Percentiles rank a stretch among this genome's conserved stretches.
Evolutionary conservation across 2,329 filamentous ascomycete species (phyloP).

Genomic region (Arthrocladium fulminans): DNA sequence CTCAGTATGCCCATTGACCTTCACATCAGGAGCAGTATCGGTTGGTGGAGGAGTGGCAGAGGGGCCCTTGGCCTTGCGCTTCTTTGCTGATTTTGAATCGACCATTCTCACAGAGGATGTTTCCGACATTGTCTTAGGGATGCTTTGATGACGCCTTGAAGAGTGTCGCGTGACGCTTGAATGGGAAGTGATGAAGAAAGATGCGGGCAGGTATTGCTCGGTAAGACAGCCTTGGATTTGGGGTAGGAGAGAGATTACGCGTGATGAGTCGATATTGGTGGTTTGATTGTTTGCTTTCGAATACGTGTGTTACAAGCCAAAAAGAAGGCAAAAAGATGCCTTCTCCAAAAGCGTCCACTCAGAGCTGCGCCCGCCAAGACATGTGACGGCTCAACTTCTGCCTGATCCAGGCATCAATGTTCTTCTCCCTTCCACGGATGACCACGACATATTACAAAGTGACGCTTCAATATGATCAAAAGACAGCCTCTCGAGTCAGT

Average conservation of each 20-base stretch:
- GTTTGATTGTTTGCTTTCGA: not conserved
- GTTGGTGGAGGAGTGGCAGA: constrained; percentile 44
- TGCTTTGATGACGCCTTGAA: not conserved
- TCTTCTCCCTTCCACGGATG: not conserved
- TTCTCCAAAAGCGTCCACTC: not conserved
- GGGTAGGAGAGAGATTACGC: not conserved
- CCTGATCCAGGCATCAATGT: not conserved
- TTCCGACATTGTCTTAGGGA: constrained; percentile 15
- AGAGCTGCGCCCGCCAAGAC: not conserved
- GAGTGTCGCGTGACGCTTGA: not conserved
- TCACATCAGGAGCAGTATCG: constrained; percentile 35
- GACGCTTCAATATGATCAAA: no score
- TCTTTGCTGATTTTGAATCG: constrained; percentile 58
- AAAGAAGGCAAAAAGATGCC: not conserved
- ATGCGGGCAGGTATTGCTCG: not conserved
- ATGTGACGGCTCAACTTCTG: not conserved
- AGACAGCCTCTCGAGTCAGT: no score
- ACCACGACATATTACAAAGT: not conserved
- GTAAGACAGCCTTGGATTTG: not conserved
- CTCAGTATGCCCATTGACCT: constrained; percentile 30
- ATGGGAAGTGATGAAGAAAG: not conserved
- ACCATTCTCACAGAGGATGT: constrained; percentile 11
- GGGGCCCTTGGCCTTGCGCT: constrained; percentile 46
- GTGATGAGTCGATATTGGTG: not conserved
- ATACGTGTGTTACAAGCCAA: not conserved